A percentile compares a stretch with the other conserved stretches of the same genome.
Evolutionary conservation across 306 rosid genomes (phyloP).

Genomic region (Echinosophora koreensis): DNA sequence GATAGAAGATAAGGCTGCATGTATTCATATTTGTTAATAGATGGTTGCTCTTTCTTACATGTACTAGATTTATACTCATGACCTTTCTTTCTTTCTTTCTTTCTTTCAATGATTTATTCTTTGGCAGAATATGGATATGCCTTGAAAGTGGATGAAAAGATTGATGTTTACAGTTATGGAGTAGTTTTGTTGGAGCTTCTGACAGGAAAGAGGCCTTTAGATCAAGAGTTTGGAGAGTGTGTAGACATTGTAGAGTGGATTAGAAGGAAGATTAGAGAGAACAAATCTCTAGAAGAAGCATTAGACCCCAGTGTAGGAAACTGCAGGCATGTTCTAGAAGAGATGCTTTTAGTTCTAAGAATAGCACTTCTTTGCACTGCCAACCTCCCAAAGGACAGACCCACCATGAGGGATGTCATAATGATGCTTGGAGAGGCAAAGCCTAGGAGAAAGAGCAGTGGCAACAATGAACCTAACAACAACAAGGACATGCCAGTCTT

Average conservation of each 20-base stretch:
- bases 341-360: conserved; percentile 91
- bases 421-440: conserved; percentile 97
- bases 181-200: conserved; percentile 92
- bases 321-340: conserved; percentile 82
- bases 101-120: conserved; percentile 29
- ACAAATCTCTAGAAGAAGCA: conserved; percentile 74
- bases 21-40: conserved; percentile 18
- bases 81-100: background rate
- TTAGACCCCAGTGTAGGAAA: conserved; percentile 84
- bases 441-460: conserved; percentile 85
- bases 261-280: conserved; percentile 69
- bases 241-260: conserved; percentile 92
- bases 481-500: conserved; percentile 67
- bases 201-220: conserved; percentile 83
- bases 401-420: conserved; percentile 92
- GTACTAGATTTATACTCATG: background rate
- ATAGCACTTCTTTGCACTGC: conserved; percentile 92
- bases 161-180: conserved; percentile 91
- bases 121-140: conserved; percentile 90
- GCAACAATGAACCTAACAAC: conserved; percentile 54
- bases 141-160: conserved; percentile 93
- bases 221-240: conserved; percentile 78
- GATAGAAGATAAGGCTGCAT: background rate
- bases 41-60: conserved; percentile 12
- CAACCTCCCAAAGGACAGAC: conserved; percentile 89